Evolutionary conservation across 495 filamentous ascomycete genomes (phyloP).

Genomic region (Neurospora cerealis): DNA sequence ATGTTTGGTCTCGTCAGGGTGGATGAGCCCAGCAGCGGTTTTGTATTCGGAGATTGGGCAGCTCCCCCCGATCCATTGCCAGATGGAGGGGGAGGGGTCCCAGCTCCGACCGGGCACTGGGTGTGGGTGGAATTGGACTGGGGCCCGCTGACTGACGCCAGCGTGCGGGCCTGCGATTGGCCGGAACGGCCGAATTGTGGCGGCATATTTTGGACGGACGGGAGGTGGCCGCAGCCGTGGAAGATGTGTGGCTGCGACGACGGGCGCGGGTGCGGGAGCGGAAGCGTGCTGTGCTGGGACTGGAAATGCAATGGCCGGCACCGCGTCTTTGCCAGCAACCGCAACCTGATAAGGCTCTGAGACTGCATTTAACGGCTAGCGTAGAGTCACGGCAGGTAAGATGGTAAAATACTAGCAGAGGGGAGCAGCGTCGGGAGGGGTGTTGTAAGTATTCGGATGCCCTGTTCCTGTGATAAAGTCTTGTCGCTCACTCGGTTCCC

Average conservation of each 20-base stretch:
- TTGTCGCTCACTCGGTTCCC: background rate
- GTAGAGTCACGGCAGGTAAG: background rate
- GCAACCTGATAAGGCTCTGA: background rate
- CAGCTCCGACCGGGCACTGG: background rate
- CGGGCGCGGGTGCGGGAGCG: background rate
- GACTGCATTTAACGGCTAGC: background rate
- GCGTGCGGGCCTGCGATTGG: slow-evolving; percentile 24
- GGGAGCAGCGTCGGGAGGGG: slow-evolving; percentile 1
- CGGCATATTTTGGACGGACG: slow-evolving; percentile 10
- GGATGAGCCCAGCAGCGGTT: slow-evolving; percentile 10
- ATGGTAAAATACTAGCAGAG: background rate
- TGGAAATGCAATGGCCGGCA: slow-evolving; percentile 1
- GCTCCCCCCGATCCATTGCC: background rate
- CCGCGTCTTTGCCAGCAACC: slow-evolving; percentile 1
- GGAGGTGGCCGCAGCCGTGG: background rate
- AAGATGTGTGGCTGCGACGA: background rate
- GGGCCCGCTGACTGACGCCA: slow-evolving; percentile 22
- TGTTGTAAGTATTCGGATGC: slow-evolving; percentile 8
- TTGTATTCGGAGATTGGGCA: slow-evolving; percentile 8
- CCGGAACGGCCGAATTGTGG: slow-evolving; percentile 10
- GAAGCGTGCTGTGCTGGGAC: background rate
- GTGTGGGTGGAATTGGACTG: slow-evolving; percentile 6
- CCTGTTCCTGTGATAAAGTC: background rate
- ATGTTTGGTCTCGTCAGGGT: slow-evolving; percentile 10
- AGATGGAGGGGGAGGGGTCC: slow-evolving; percentile 33